Evolutionary conservation across 108 stramenopile species (phyloP).

Genomic region (Craspedostauros australis): DNA sequence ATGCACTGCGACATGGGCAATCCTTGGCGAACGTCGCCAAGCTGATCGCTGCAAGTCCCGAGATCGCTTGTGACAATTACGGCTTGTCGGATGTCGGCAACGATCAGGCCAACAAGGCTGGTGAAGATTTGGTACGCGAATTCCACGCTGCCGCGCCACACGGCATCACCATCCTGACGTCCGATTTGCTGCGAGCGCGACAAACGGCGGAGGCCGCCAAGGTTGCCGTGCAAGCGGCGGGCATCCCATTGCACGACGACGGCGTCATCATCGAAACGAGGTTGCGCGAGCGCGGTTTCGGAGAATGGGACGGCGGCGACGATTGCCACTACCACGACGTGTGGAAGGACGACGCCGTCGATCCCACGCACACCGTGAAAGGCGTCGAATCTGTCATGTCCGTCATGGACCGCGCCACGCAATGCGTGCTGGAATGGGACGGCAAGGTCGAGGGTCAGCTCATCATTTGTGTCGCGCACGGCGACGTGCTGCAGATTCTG

Average conservation of each 20-base stretch:
- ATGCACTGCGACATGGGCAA: conserved; percentile 84
- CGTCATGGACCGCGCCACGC: conserved; percentile 59
- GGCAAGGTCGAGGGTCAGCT: conserved; percentile 20
- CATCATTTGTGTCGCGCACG: conserved; percentile 78
- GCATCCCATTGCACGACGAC: conserved; percentile 23
- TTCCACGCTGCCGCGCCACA: neutral
- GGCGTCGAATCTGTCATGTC: conserved; percentile 71
- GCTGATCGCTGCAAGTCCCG: conserved; percentile 71
- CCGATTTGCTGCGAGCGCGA: conserved; percentile 44
- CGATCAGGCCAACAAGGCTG: conserved; percentile 63
- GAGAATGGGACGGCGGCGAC: conserved; percentile 51
- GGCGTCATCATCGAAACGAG: conserved; percentile 44
- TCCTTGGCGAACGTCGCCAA: conserved; percentile 76
- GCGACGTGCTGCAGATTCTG: conserved; percentile 85
- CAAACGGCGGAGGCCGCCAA: conserved; percentile 65
- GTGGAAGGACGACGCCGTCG: conserved; percentile 64
- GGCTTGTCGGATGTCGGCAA: conserved; percentile 62
- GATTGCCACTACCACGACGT: conserved; percentile 71
- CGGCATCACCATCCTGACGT: conserved; percentile 51
- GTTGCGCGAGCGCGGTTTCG: conserved; percentile 83
- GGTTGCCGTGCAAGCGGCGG: conserved; percentile 3
- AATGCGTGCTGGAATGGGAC: conserved; percentile 51
- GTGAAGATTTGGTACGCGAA: conserved; percentile 26
- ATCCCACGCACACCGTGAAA: conserved; percentile 54
- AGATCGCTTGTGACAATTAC: conserved; percentile 55